Conservation (phyloP, 1,139 yeast genomes). For the Pichia norvegensis region DNA sequence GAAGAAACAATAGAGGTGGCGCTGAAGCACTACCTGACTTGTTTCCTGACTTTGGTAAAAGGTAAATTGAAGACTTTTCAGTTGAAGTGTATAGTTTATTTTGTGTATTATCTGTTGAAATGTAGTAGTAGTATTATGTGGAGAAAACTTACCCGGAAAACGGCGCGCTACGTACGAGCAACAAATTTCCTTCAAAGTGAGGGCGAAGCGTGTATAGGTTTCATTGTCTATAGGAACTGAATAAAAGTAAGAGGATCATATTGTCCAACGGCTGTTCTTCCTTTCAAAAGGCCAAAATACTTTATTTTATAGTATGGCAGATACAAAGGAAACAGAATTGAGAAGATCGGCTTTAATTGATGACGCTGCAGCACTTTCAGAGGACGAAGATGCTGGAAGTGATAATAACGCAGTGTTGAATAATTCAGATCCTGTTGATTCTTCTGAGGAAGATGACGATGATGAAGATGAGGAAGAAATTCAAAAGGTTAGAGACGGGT, state of each 20-base stretch:
- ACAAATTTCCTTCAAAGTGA: not conserved
- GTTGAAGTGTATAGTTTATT: too few relatives aligned
- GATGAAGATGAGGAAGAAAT: slow-evolving; percentile 37
- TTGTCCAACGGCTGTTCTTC: not conserved
- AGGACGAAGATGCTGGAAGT: slow-evolving; percentile 10
- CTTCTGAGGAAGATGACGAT: slow-evolving; percentile 30
- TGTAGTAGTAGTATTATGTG: too few relatives aligned
- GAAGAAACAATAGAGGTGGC: not conserved
- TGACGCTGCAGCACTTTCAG: slow-evolving; percentile 18
- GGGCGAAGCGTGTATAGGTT: not conserved
- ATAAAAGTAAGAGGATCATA: not conserved
- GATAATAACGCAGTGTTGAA: slow-evolving; percentile 7
- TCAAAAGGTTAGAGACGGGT: slow-evolving; percentile 43
- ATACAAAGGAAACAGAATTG: slow-evolving; percentile 25
- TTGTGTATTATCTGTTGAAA: too few relatives aligned
- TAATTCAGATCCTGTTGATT: slow-evolving; percentile 17
- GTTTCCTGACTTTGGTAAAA: not conserved
- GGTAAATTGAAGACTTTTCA: too few relatives aligned
- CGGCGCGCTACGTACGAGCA: too few relatives aligned
- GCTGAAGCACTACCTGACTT: not conserved
- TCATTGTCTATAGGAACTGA: not conserved
- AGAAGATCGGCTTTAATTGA: slow-evolving; percentile 10
- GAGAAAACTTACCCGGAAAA: too few relatives aligned
- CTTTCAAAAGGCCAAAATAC: not conserved
- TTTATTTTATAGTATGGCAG: slow-evolving; percentile 5